Evolutionary conservation across 371 early-diverging fungal genomes (phyloP).

Genomic region (Homolaphlyctis polyrhiza): DNA sequence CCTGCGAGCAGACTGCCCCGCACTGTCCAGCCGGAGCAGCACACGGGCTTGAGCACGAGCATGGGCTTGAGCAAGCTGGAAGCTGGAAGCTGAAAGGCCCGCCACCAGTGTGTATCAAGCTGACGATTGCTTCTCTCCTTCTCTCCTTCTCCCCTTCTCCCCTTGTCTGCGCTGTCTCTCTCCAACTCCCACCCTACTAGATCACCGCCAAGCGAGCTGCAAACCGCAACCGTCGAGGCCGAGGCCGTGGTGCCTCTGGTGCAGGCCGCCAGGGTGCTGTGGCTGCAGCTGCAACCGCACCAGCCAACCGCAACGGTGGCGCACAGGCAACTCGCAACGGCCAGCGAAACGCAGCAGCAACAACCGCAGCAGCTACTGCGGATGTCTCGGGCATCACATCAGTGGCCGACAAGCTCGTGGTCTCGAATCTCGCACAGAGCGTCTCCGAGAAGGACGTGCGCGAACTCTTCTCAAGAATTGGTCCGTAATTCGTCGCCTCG

Average conservation of each 20-base stretch:
- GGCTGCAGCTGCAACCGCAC: background rate
- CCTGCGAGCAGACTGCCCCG: too few relatives aligned
- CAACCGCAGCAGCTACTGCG: background rate
- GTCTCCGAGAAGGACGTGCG: conserved; percentile 62
- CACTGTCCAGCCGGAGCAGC: too few relatives aligned
- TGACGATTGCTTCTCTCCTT: too few relatives aligned
- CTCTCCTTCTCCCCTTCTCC: too few relatives aligned
- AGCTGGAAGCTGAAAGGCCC: too few relatives aligned
- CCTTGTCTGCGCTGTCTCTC: background rate
- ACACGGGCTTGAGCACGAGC: too few relatives aligned
- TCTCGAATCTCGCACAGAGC: conserved; percentile 66
- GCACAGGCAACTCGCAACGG: background rate
- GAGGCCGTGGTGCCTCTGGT: background rate
- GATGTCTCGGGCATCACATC: conserved; percentile 5
- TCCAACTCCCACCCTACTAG: background rate
- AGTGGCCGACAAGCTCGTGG: conserved; percentile 54
- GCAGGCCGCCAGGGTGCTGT: too few relatives aligned
- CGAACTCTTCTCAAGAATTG: conserved; percentile 33
- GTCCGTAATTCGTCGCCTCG: conserved; percentile 14
- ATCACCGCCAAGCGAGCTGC: background rate
- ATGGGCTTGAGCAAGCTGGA: too few relatives aligned
- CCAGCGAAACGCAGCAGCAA: background rate
- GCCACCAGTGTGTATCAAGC: too few relatives aligned
- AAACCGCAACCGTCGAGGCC: background rate
- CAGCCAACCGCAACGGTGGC: background rate